phyloP scores from a whole-genome alignment of 331 rosid species.

The Ulmus americana region DNA sequence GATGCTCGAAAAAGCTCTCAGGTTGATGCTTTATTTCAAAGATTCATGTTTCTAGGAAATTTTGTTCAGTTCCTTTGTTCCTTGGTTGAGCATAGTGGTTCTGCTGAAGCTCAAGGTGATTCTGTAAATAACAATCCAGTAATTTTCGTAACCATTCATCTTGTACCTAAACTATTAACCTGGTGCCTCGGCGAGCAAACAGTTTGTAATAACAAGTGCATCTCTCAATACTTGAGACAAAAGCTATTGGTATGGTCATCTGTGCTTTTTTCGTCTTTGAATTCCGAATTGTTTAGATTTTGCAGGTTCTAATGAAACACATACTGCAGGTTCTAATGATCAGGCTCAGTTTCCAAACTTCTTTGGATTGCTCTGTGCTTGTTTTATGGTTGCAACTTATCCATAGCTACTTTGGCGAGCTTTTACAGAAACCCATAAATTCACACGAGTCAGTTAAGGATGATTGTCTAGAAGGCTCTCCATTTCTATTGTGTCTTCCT shows the following conservation, averaged over 20 bases:
- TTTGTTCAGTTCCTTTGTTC: constrained; percentile 74
- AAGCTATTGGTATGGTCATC: constrained; percentile 66
- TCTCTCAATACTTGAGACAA: constrained; percentile 65
- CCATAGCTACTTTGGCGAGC: constrained; percentile 47
- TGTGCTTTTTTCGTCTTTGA: constrained; percentile 14
- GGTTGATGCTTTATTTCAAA: constrained; percentile 17
- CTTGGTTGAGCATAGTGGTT: constrained; percentile 49
- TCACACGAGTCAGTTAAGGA: constrained; percentile 33
- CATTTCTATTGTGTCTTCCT: constrained; percentile 49
- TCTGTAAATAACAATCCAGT: constrained; percentile 35
- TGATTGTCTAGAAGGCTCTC: constrained; percentile 72
- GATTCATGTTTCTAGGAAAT: constrained; percentile 55
- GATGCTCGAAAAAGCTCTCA: constrained; percentile 22
- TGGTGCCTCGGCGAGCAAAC: constrained; percentile 52
- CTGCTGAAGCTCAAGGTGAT: constrained; percentile 38
- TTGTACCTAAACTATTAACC: constrained; percentile 56
- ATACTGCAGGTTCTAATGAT: constrained; percentile 63
- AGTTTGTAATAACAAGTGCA: constrained; percentile 25
- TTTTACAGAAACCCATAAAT: constrained; percentile 42
- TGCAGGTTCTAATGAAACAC: not conserved
- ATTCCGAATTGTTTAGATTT: not conserved
- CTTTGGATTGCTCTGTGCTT: constrained; percentile 33
- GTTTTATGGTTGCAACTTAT: constrained; percentile 71
- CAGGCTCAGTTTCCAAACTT: constrained; percentile 53
- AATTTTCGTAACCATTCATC: constrained; percentile 31